Conservation (phyloP, 208 protist genomes). For the Leishmania gerbilli region DNA sequence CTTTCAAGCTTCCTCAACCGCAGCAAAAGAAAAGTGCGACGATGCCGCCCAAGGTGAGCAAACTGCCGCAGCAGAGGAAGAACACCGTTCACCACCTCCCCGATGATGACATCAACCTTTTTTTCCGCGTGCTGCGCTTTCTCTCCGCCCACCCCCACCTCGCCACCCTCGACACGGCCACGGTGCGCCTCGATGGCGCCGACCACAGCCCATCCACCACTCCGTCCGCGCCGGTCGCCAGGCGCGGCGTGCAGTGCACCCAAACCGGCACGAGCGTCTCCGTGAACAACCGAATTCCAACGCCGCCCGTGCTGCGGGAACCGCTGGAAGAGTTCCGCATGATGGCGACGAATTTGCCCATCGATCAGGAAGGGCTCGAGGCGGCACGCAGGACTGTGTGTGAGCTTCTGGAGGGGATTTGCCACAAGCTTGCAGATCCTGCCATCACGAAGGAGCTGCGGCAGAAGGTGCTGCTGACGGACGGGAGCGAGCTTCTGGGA, state of each 20-base stretch:
- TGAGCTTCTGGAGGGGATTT: slow-evolving; percentile 16
- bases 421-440: slow-evolving; percentile 8
- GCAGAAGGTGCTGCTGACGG: slow-evolving; percentile 19
- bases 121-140: slow-evolving; percentile 69
- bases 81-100: background rate
- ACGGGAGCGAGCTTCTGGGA: background rate
- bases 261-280: slow-evolving; percentile 21
- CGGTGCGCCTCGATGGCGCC: background rate
- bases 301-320: slow-evolving; percentile 29
- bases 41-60: background rate
- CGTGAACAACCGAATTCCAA: slow-evolving; percentile 26
- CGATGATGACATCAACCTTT: slow-evolving; percentile 37
- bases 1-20: background rate
- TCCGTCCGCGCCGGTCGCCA: background rate
- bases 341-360: slow-evolving; percentile 54
- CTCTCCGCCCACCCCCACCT: slow-evolving; percentile 31
- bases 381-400: slow-evolving; percentile 26
- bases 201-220: background rate
- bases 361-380: slow-evolving; percentile 30
- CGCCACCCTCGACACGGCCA: background rate
- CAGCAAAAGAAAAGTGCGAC: background rate
- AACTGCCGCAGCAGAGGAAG: background rate
- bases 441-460: slow-evolving; percentile 10
- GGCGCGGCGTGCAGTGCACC: background rate
- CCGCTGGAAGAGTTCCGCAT: slow-evolving; percentile 65